Base-by-base conservation (phyloP, 768 basidiomycete species). In the Lactifluus piperatus region DNA sequence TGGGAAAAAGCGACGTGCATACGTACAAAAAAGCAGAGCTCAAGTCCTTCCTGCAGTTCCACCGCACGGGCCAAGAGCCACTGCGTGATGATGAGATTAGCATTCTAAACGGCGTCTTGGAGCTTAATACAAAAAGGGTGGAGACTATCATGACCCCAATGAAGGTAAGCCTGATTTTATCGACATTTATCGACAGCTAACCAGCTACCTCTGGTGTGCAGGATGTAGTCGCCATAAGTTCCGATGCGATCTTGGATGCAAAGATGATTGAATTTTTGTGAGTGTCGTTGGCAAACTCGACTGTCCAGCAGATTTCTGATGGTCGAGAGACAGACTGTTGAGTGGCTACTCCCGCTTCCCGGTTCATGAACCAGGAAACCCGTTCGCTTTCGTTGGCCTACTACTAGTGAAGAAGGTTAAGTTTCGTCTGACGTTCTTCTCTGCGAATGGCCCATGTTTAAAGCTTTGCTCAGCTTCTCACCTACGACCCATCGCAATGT, bases 321-420 rank as follows among this genome's bases (percentile, higher is more conserved):
- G 24, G 49, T 65, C 29, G 8, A 24, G 45, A 52, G 55, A n/a
- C 65, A 88, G 85, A 46, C 71, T 88, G 22, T 68, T 77, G n/a
- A 88, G 84, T 63, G 94, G 94, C 0, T 97, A 95, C 69, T 94
- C 93, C 1, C 84, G 94, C 20, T 90, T 98, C 67, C 94, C 94
- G 0, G 81, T 98, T 0, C 91, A 95, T 67, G 81, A 83, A 59
- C 79, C 86, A 3, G 81, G 79, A 4, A 79, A 87, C 43, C 80
- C 83, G 9, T 68, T 80, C 10, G 77, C 87, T 9, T 97, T 94
- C 68, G 71, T 87, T 7, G 93, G 94, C 0, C 77, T 95, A 56
- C 75, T 97, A 1, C 79, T 94, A 22, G 79, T 94, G 50, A 94
- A 94, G 68, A 86, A 86, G 78, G 88, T 85, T 45, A n/a, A 64